A percentile compares a stretch with the other conserved stretches of the same genome.
These are phyloP conservation scores for Monotropa hypopitys DNA, from an alignment of 179 eudicot species.

Conservation along the genomic window DNA sequence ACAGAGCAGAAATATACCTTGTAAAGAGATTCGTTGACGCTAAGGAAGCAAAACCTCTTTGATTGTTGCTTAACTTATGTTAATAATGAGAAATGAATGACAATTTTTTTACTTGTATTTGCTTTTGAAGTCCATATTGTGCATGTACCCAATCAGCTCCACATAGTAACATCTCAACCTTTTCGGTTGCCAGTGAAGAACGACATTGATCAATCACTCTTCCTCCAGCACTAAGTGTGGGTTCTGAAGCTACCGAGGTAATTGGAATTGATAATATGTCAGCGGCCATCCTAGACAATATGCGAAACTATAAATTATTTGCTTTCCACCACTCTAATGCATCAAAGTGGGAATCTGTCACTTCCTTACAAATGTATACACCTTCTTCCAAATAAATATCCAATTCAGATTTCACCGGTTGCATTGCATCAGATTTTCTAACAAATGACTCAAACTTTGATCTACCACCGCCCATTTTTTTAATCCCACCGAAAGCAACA, in stretches of 20 bases:
- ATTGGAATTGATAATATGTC: background rate
- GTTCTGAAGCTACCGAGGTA: background rate
- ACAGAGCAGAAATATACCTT: no score
- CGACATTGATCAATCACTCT: background rate
- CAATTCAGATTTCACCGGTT: background rate
- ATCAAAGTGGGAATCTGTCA: no score
- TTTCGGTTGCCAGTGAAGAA: background rate
- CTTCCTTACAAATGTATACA: background rate
- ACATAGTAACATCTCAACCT: no score
- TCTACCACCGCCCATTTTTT: background rate
- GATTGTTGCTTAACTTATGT: no score
- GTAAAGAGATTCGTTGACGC: no score
- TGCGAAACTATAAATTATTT: background rate
- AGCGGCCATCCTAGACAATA: background rate
- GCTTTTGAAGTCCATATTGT: no score
- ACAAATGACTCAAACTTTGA: background rate
- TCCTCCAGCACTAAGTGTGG: background rate
- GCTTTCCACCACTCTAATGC: no score
- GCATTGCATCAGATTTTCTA: background rate
- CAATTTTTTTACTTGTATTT: no score
- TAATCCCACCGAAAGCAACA: background rate
- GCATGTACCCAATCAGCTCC: no score
- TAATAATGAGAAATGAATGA: no score
- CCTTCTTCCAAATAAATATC: background rate
- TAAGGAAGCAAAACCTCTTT: no score